Percentiles rank a stretch among this genome's conserved stretches.
These are phyloP conservation scores for Didymella pinodella DNA, from an alignment of 2,329 filamentous ascomycete genomes.

Conservation along the genomic window DNA sequence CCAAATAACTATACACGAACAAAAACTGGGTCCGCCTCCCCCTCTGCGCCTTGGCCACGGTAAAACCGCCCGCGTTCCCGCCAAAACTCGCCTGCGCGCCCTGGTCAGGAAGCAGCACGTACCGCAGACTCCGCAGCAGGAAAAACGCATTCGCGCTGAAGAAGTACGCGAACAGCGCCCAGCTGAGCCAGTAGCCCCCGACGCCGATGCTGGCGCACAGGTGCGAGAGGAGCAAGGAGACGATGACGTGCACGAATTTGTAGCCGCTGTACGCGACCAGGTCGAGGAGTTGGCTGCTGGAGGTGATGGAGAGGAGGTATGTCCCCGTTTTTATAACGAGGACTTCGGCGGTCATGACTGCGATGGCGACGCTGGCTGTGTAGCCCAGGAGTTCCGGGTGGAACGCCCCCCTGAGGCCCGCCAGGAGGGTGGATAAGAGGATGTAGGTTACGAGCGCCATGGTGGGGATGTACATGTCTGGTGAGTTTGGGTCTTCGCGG, in stretches of 20 bases:
- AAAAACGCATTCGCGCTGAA: slow-evolving; percentile 98
- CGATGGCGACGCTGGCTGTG: slow-evolving; percentile 83
- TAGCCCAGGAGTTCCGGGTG: slow-evolving; percentile 92
- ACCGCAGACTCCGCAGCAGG: slow-evolving; percentile 95
- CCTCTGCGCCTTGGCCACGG: slow-evolving; percentile 78
- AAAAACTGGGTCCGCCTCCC: slow-evolving; percentile 46
- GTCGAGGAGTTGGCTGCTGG: slow-evolving; percentile 91
- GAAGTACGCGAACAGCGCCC: slow-evolving; percentile 88
- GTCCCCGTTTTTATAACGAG: slow-evolving; percentile 89
- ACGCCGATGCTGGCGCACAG: slow-evolving; percentile 69
- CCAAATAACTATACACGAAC: slow-evolving; percentile 77
- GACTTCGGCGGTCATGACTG: slow-evolving; percentile 87
- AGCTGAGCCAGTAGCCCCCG: slow-evolving; percentile 87
- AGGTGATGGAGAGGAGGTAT: slow-evolving; percentile 92
- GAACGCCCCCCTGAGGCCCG: slow-evolving; percentile 88
- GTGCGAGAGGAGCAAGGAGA: slow-evolving; percentile 82
- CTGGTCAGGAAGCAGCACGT: slow-evolving; percentile 81
- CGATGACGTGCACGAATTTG: slow-evolving; percentile 97
- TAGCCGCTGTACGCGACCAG: slow-evolving; percentile 96
- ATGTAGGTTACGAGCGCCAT: slow-evolving; percentile 99
- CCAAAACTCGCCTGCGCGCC: slow-evolving; percentile 28
- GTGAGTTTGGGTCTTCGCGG: slow-evolving; percentile 94
- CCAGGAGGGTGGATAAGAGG: slow-evolving; percentile 87
- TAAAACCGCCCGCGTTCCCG: slow-evolving; percentile 63
- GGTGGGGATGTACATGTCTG: slow-evolving; percentile 98